Evolutionary conservation across 2,329 filamentous ascomycete species (phyloP).

Genomic region (Diatrype stigma): DNA sequence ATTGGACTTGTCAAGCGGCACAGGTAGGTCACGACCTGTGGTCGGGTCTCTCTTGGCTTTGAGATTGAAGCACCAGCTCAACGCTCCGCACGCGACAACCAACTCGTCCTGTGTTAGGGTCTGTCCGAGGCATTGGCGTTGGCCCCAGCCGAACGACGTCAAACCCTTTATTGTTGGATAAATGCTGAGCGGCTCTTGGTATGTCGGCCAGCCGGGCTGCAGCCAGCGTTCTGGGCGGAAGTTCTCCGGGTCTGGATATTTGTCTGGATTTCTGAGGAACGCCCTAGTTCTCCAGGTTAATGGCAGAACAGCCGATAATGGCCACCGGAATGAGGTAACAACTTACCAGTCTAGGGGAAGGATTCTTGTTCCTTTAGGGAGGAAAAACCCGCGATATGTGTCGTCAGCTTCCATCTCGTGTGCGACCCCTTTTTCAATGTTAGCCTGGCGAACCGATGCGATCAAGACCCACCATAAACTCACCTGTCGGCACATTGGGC

Average conservation of each 20-base stretch:
- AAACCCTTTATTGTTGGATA: conserved; percentile 50
- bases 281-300: conserved; percentile 33
- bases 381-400: conserved; percentile 43
- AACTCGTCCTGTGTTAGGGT: conserved; percentile 39
- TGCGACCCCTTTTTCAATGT: conserved; percentile 37
- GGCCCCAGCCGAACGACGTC: conserved; percentile 51
- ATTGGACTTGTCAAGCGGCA: conserved; percentile 46
- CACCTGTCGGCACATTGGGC: conserved; percentile 40
- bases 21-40: conserved; percentile 36
- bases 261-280: conserved; percentile 46
- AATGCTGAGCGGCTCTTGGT: conserved; percentile 44
- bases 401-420: conserved; percentile 49
- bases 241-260: conserved; percentile 45
- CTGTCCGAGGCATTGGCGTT: conserved; percentile 37
- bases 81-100: conserved; percentile 45
- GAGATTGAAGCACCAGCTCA: conserved; percentile 41
- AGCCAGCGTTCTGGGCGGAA: conserved; percentile 53
- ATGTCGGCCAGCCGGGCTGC: conserved; percentile 47
- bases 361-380: conserved; percentile 43
- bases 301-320: neutral
- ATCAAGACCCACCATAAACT: conserved; percentile 1
- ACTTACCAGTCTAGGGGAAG: conserved; percentile 36
- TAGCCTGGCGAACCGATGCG: neutral
- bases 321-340: neutral
- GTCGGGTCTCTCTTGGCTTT: conserved; percentile 39